Percentiles rank a stretch among this genome's conserved stretches.
Evolutionary conservation across 2,329 filamentous ascomycete species (phyloP).

Genomic region (Drechslera avenae): DNA sequence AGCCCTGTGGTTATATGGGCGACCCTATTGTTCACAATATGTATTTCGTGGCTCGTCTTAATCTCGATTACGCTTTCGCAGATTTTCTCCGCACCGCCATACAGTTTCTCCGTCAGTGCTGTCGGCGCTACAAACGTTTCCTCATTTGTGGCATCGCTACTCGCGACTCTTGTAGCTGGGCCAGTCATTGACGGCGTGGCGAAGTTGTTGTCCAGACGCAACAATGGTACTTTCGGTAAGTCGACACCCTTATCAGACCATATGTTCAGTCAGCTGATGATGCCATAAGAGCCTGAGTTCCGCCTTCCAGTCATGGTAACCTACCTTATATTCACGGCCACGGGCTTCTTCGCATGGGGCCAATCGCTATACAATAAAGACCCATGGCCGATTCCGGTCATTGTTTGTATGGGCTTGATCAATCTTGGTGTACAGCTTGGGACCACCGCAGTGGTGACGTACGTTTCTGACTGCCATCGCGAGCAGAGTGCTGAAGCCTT

Average conservation of each 20-base stretch:
- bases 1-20: slow-evolving; percentile 33
- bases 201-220: slow-evolving; percentile 30
- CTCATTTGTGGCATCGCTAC: slow-evolving; percentile 28
- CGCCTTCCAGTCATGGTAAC: slow-evolving; percentile 31
- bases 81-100: slow-evolving; percentile 33
- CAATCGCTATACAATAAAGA: slow-evolving; percentile 22
- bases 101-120: slow-evolving; percentile 30
- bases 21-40: slow-evolving; percentile 31
- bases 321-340: slow-evolving; percentile 27
- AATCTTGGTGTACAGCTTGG: slow-evolving; percentile 33
- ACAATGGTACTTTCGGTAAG: slow-evolving; percentile 31
- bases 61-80: slow-evolving; percentile 35
- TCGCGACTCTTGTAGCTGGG: slow-evolving; percentile 26
- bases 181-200: slow-evolving; percentile 29
- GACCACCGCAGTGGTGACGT: slow-evolving; percentile 29
- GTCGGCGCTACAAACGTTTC: slow-evolving; percentile 33
- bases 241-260: not conserved
- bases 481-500: slow-evolving; percentile 33
- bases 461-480: slow-evolving; percentile 32
- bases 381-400: slow-evolving; percentile 33
- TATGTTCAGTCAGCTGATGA: not conserved
- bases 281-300: slow-evolving; percentile 29
- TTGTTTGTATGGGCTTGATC: slow-evolving; percentile 34
- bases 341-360: slow-evolving; percentile 36
- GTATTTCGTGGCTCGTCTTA: slow-evolving; percentile 36